Evolutionary conservation across 371 early-diverging fungal genomes (phyloP), one percentile per base, ranked within the genome.

Genomic region (Conidiobolus incongruus): DNA sequence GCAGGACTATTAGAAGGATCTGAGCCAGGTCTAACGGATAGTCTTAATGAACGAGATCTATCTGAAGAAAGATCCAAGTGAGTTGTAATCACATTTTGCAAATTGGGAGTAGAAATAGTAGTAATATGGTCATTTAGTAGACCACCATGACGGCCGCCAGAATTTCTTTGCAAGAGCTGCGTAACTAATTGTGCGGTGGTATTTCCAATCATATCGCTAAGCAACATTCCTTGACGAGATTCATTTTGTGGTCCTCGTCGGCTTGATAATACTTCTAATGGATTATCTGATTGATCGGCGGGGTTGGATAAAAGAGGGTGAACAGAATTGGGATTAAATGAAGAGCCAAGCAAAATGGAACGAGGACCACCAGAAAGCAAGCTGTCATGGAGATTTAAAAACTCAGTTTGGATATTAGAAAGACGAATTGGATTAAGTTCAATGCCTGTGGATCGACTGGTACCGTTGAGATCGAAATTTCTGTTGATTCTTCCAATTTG

Each of bases 191-290:
- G 77, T 22, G 70, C 54, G 0, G 81, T 68, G 46, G 65, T 70
- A 3, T 72, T 75, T 15, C 71, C 75, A 32, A 81, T 57, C 8
- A 81, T 55, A 30, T 78, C 75, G 44, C 78, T 78, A 47, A 79
- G 68, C 3, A 73, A 65, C 34, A 71, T 68, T 60, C 64, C 26
- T 26, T 26, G 26, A 8, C 26, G 26, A 26, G 26, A 26, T 8
- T 26, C 26, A 26, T 8, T 8, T 26, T 26, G 26, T n/a, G 35
- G 17, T 37, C 37, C 37, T 16, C 20, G 2, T 6, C 21, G 37
- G 19, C 19, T 37, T 37, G 21, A 37, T 17, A 37, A 19, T 5
- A 11, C 19, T 22, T 20, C 37, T 22, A 20, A 37, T 10, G 11
- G 16, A 19, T 16, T 37, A 22, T 15, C 16, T 4, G 16, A 37